phyloP scores from a whole-genome alignment of 176 grass and related monocot species.

The Zea mays region Zm-B73-REFERENCE-NAM-5.0 NC_050099.1:33030001-33030500 shows the following conservation, averaged over 20 bases:
- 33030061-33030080: too few relatives aligned
- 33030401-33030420: neutral
- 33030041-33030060: too few relatives aligned
- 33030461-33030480: slow-evolving; percentile 43
- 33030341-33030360: neutral
- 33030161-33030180: too few relatives aligned
- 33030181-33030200: too few relatives aligned
- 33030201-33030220: too few relatives aligned
- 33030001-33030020: too few relatives aligned
- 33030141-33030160: too few relatives aligned
- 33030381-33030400: slow-evolving; percentile 5
- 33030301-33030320: neutral
- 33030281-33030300: neutral
- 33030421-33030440: slow-evolving; percentile 78
- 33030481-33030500: slow-evolving; percentile 26
- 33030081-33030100: too few relatives aligned
- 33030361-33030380: neutral
- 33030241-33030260: neutral
- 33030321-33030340: neutral
- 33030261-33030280: neutral
- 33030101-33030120: too few relatives aligned
- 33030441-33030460: slow-evolving; percentile 69
- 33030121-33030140: too few relatives aligned
- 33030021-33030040: too few relatives aligned
- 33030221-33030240: too few relatives aligned